Conservation (phyloP, 129 eudicot genomes). For the Flaveria bidentis region DNA sequence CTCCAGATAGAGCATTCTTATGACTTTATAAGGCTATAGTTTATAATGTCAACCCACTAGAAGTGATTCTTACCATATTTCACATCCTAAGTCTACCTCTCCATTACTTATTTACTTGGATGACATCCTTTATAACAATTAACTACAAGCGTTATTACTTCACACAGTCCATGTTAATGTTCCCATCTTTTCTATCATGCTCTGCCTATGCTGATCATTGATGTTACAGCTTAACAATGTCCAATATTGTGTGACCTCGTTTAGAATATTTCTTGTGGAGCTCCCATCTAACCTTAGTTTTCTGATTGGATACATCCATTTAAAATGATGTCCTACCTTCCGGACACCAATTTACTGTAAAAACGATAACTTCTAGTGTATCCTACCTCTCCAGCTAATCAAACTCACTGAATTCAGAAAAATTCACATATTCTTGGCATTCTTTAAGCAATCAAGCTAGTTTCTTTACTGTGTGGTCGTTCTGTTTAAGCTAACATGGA, state of each 20-base stretch:
- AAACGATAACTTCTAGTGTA: background rate
- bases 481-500: background rate
- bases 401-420: background rate
- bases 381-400: background rate
- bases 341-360: background rate
- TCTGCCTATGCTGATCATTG: background rate
- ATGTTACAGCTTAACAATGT: background rate
- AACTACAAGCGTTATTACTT: background rate
- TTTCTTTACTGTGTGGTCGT: background rate
- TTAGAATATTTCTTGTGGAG: background rate
- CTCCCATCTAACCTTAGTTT: background rate
- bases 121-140: background rate
- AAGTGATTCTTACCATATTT: background rate
- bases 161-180: background rate
- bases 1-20: background rate
- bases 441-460: background rate
- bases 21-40: background rate
- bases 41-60: conserved; percentile 6
- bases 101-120: background rate
- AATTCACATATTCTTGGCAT: background rate
- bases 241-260: conserved; percentile 12
- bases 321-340: background rate
- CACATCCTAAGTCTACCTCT: background rate
- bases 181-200: conserved; percentile 7
- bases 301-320: background rate